These are phyloP conservation scores for Mycena floridula DNA, from an alignment of 768 basidiomycete species.

Conservation along the genomic window DNA sequence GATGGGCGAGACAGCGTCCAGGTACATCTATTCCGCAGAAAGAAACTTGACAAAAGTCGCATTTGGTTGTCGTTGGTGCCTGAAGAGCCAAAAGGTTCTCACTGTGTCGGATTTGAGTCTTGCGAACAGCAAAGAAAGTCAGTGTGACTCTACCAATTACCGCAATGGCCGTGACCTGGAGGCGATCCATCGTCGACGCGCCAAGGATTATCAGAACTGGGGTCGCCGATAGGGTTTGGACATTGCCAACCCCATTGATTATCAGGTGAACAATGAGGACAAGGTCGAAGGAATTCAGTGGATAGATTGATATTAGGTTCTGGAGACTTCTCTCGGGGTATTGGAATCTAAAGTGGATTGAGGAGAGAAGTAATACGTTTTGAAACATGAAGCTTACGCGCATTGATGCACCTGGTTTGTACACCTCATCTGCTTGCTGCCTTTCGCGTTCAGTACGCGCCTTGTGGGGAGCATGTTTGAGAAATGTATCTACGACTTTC, in stretches of 20 bases:
- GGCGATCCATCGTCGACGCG: slow-evolving; percentile 71
- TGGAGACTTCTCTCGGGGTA: slow-evolving; percentile 70
- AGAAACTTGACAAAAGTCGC: slow-evolving; percentile 75
- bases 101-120: too few species aligned
- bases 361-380: not conserved
- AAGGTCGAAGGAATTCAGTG: slow-evolving; percentile 66
- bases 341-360: slow-evolving; percentile 49
- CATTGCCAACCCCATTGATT: slow-evolving; percentile 79
- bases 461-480: slow-evolving; percentile 66
- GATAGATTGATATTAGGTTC: slow-evolving; percentile 65
- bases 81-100: slow-evolving; percentile 68
- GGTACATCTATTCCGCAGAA: slow-evolving; percentile 82
- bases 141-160: slow-evolving; percentile 54
- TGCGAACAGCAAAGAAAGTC: not conserved
- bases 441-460: slow-evolving; percentile 65
- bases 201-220: slow-evolving; percentile 66
- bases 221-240: slow-evolving; percentile 75
- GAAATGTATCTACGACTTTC: slow-evolving; percentile 61
- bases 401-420: slow-evolving; percentile 53
- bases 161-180: slow-evolving; percentile 75
- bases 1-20: slow-evolving; percentile 60
- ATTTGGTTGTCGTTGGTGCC: slow-evolving; percentile 76
- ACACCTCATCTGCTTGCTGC: slow-evolving; percentile 78
- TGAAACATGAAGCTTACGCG: slow-evolving; percentile 38
- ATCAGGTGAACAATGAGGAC: slow-evolving; percentile 66